Evolutionary conservation across 305 asterid genomes (phyloP).

Genomic region (Fraxinus angustifolia): DNA sequence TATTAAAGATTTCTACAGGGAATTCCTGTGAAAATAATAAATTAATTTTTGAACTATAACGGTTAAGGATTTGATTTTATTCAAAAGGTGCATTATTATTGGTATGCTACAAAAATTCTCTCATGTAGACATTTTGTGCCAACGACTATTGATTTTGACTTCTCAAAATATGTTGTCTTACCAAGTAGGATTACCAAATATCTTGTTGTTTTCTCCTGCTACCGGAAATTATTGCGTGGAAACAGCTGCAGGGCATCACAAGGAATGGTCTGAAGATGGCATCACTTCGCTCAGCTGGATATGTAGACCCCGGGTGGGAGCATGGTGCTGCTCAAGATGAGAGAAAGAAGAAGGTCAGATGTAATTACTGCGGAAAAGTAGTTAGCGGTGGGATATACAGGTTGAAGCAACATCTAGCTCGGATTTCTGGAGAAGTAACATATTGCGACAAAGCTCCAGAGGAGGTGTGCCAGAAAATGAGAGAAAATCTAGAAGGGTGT

Average conservation of each 20-base stretch:
- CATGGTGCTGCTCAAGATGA: conserved; percentile 92
- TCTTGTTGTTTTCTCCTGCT: background rate
- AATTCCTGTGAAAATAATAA: background rate
- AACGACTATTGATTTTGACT: conserved; percentile 13
- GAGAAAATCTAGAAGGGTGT: conserved; percentile 75
- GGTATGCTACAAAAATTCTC: background rate
- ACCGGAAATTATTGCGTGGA: conserved; percentile 5
- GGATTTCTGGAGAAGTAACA: conserved; percentile 85
- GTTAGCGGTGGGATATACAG: conserved; percentile 91
- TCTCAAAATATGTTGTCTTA: background rate
- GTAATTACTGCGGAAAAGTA: conserved; percentile 91
- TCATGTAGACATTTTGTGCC: conserved; percentile 13
- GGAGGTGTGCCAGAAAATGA: conserved; percentile 72
- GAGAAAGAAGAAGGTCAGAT: conserved; percentile 77
- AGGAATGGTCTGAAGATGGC: conserved; percentile 56
- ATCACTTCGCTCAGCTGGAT: conserved; percentile 69
- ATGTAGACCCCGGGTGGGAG: conserved; percentile 91
- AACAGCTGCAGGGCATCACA: conserved; percentile 18
- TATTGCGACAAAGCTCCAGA: conserved; percentile 90
- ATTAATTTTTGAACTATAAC: background rate
- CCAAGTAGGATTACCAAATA: background rate
- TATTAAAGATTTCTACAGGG: background rate
- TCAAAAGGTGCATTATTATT: background rate
- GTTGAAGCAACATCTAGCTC: conserved; percentile 91
- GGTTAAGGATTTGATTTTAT: background rate